Evolutionary conservation across 2,329 filamentous ascomycete genomes (phyloP), one percentile per base, ranked within the genome.

Genomic region (Aurifilum marmelostoma): DNA sequence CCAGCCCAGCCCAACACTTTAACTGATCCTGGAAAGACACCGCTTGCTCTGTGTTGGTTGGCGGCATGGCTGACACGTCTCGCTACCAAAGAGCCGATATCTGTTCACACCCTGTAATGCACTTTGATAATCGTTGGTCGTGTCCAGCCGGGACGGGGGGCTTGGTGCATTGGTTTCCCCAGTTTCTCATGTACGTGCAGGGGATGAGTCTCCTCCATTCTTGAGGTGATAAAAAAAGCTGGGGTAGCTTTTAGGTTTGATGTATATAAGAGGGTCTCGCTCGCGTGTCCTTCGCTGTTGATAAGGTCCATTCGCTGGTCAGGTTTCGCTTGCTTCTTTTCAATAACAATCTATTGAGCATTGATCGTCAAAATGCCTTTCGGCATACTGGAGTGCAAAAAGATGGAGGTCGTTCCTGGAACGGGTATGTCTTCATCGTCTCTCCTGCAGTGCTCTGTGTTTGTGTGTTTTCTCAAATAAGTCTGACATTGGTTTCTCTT

Each of bases 401-500:
- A 80, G 69, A 79, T 81, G 79, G 81, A 81, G 71, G 74, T 79
- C 71, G 83, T 84, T 67, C 83, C 83, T 67, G 83, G 83, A 67
- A 85, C 83, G 72, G 82, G 81, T 82, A 78, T 64, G 76, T 66
- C 43, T 66, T 18, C 18, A 8, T 12, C 7, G 37, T 66, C 16
- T 18, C 27, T 11, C 14, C 6, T 34, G 61, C 50, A 64, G 1
- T 3, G 12, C 32, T 4, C 9, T 39, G 37, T 39, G 2, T 14
- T 18, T 32, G 27, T 6, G 5, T 18, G 27, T 12, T 24, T 47
- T 4, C 21, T 21, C 2, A 6, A 32, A 27, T 32, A 11, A n/a
- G n/a, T n/a, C 62, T 50, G 18, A 63, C n/a, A 21, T n/a, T 21
- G 4, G 8, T 34, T 7, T n/a, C 34, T 1, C 59, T 37, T n/a